Conservation (phyloP, 2,329 filamentous ascomycete genomes). For the Trichophyton verrucosum region DNA sequence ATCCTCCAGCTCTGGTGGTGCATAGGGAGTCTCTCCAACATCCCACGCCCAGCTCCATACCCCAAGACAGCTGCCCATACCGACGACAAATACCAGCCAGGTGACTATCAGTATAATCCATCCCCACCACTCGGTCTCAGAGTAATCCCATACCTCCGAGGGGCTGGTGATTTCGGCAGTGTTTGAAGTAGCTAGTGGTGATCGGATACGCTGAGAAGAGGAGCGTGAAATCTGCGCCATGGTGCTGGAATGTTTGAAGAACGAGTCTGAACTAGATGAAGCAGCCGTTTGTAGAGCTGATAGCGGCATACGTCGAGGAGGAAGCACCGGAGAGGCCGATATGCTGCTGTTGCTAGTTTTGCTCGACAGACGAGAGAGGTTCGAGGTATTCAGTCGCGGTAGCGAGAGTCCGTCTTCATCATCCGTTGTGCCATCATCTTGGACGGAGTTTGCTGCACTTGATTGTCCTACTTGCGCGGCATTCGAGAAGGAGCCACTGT, state of each 20-base stretch:
- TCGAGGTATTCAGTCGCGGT: slow-evolving; percentile 24
- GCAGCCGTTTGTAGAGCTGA: background rate
- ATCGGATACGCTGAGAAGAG: slow-evolving; percentile 25
- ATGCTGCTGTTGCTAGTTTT: slow-evolving; percentile 21
- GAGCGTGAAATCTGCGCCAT: slow-evolving; percentile 25
- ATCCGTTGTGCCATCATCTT: slow-evolving; percentile 58
- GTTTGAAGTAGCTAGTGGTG: slow-evolving; percentile 23
- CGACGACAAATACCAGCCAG: slow-evolving; percentile 90
- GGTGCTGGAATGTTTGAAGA: slow-evolving; percentile 35
- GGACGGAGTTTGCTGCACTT: background rate
- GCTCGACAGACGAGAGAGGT: slow-evolving; percentile 26
- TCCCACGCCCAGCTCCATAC: slow-evolving; percentile 99
- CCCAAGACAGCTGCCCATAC: slow-evolving; percentile 89
- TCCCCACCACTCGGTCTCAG: slow-evolving; percentile 95
- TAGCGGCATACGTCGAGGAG: slow-evolving; percentile 29
- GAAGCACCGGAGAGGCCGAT: slow-evolving; percentile 20
- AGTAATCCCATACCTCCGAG: slow-evolving; percentile 68
- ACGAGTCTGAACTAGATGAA: slow-evolving; percentile 46
- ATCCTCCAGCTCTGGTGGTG: slow-evolving; percentile 87
- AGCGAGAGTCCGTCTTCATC: slow-evolving; percentile 68
- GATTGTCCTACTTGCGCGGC: background rate
- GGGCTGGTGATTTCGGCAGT: slow-evolving; percentile 27
- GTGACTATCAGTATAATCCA: slow-evolving; percentile 86
- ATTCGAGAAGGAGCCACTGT: background rate
- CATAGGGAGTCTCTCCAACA: slow-evolving; percentile 89